Conservation (phyloP, 129 eudicot genomes). For the Flaveria bidentis region DNA sequence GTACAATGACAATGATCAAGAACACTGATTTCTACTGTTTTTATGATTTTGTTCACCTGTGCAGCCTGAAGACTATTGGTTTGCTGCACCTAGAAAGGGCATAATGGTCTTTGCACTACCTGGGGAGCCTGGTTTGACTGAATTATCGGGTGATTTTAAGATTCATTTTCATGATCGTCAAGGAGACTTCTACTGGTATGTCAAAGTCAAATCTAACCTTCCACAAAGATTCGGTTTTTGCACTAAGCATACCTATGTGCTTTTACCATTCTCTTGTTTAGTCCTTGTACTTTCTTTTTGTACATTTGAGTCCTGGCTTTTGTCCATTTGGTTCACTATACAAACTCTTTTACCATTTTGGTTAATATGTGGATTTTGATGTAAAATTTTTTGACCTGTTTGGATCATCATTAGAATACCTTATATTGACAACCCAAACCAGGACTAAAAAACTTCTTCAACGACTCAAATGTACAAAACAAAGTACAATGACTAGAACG, state of each 20-base stretch:
- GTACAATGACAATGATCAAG: constrained; percentile 1
- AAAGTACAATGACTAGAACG: background rate
- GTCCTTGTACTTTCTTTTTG: background rate
- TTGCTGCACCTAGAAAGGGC: constrained; percentile 95
- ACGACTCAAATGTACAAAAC: background rate
- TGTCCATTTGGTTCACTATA: background rate
- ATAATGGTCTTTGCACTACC: constrained; percentile 97
- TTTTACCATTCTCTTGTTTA: background rate
- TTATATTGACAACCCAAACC: background rate
- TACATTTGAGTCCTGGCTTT: background rate
- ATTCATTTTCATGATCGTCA: constrained; percentile 93
- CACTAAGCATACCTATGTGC: background rate
- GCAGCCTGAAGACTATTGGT: constrained; percentile 99
- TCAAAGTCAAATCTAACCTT: constrained; percentile 10
- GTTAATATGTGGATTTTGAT: background rate
- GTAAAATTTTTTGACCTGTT: background rate
- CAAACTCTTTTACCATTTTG: background rate
- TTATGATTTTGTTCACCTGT: constrained; percentile 5
- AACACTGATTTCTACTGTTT: background rate
- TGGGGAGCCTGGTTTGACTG: constrained; percentile 96
- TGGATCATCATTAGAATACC: background rate
- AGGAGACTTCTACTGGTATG: constrained; percentile 97
- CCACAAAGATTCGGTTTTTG: background rate
- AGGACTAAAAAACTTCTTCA: background rate
- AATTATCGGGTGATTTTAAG: constrained; percentile 88